Conservation (phyloP, 441 rosid species). For the Gossypium trilobum region DNA sequence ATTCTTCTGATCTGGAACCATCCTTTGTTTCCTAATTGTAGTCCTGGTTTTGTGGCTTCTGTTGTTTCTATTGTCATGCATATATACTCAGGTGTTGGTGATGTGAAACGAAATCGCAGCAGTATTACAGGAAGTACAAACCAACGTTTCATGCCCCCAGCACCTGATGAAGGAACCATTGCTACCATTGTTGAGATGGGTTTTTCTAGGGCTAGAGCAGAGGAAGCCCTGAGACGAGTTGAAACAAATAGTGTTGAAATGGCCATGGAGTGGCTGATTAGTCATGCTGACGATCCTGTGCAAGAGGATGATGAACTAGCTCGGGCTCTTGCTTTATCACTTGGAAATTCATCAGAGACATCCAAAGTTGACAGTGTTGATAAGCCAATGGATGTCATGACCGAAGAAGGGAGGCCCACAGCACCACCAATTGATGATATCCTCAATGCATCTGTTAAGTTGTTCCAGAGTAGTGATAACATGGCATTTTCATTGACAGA, state of each 20-base stretch:
- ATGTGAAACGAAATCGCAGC: slow-evolving; percentile 61
- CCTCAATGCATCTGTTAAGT: slow-evolving; percentile 67
- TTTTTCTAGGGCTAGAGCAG: slow-evolving; percentile 93
- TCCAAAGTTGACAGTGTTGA: slow-evolving; percentile 65
- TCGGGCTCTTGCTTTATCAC: slow-evolving; percentile 87
- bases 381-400: slow-evolving; percentile 49
- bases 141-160: slow-evolving; percentile 69
- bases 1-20: slow-evolving; percentile 88
- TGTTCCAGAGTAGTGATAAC: slow-evolving; percentile 69
- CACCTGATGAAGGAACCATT: slow-evolving; percentile 82
- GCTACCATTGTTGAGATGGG: slow-evolving; percentile 96
- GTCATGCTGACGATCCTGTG: slow-evolving; percentile 83
- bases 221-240: slow-evolving; percentile 82
- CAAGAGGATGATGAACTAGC: slow-evolving; percentile 99
- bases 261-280: slow-evolving; percentile 96
- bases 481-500: slow-evolving; percentile 75
- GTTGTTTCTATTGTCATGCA: slow-evolving; percentile 71
- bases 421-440: slow-evolving; percentile 75
- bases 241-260: slow-evolving; percentile 94
- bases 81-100: slow-evolving; percentile 84
- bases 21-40: slow-evolving; percentile 68
- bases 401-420: slow-evolving; percentile 43
- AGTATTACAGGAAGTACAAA: slow-evolving; percentile 59
- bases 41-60: slow-evolving; percentile 61
- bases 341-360: slow-evolving; percentile 83